phyloP scores from a whole-genome alignment of 129 eudicot genomes.

The Artemisia argyi region DNA sequence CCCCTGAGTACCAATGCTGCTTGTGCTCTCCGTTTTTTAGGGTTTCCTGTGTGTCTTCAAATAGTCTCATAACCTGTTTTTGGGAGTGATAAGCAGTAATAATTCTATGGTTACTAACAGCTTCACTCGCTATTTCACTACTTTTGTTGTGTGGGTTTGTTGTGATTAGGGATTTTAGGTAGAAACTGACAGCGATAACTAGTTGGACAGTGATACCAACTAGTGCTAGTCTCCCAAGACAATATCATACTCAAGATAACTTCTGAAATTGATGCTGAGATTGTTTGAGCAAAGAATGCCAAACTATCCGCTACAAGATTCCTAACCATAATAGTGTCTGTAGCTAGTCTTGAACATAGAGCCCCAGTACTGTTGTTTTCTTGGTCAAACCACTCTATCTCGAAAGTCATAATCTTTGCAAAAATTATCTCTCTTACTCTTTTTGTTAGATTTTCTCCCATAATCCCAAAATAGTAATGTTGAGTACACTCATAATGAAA shows the following conservation, averaged over 20 bases:
- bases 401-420: conserved; percentile 34
- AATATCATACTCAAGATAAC: conserved; percentile 31
- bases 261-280: conserved; percentile 32
- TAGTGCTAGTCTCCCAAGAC: background rate
- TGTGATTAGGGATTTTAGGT: too few relatives aligned
- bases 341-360: conserved; percentile 36
- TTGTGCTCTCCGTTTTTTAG: too few relatives aligned
- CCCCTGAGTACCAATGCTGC: too few relatives aligned
- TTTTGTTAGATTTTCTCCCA: conserved; percentile 43
- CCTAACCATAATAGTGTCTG: conserved; percentile 35
- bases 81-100: conserved; percentile 29
- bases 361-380: conserved; percentile 35
- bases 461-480: conserved; percentile 42
- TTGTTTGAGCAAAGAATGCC: conserved; percentile 8
- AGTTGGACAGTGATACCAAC: too few relatives aligned
- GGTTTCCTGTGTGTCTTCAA: conserved; percentile 24
- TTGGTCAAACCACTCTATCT: conserved; percentile 41
- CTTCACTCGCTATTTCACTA: conserved; percentile 37
- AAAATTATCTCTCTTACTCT: conserved; percentile 24
- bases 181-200: too few relatives aligned
- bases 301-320: conserved; percentile 39
- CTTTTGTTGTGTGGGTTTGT: conserved; percentile 26
- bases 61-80: conserved; percentile 32
- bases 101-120: conserved; percentile 32
- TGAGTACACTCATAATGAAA: conserved; percentile 28